Evolutionary conservation across 2,329 filamentous ascomycete species (phyloP), one percentile per base, ranked within the genome.

Genomic region (Scedosporium minutisporum): DNA sequence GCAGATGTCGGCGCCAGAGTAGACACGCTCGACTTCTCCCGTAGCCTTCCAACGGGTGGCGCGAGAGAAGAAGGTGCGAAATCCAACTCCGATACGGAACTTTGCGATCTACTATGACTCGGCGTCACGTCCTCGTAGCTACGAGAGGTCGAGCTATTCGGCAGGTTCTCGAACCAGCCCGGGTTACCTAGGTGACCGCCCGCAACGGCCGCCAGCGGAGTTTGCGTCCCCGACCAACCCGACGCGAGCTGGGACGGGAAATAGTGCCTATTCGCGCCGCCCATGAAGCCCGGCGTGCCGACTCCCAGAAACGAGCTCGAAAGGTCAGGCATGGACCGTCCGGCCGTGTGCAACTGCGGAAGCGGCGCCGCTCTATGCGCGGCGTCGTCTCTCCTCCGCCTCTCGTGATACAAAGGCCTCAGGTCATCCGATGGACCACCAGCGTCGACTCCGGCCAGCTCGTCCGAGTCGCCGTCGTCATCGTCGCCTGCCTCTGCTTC

Each of bases 201-300:
- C 21, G 89, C 89, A 58, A 93, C 87, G 59, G 90, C 89, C 6
- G 90, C 90, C 33, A 93, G 80, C 53, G 90, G 90, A 27, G 90
- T 93, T 65, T 90, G 87, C 12, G 88, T 86, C 27, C 90, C 90
- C 58, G 88, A 90, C 66, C 89, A 81, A 3, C 86, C 87, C 27
- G 83, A 82, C 7, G 86, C 84, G 4, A 93, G 79, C 67, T 92
- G 90, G 18, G 88, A 85, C 71, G 93, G 90, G 70, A 95, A 93
- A 73, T 93, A 95, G 72, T 88, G 87, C 68, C 93, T 80, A 68
- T 90, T 92, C 10, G 88, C 88, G 33, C 88, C 88, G 63, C 89
- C 88, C 4, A 88, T 82, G 57, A 88, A 82, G 1, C 85, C 85
- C 2, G 84, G 83, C 21, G 83, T 85, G n/a, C 80, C 77, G 69